These are phyloP conservation scores for Alternaria sp. DNA, from an alignment of 2,329 filamentous ascomycete genomes.

Conservation along the genomic window DNA sequence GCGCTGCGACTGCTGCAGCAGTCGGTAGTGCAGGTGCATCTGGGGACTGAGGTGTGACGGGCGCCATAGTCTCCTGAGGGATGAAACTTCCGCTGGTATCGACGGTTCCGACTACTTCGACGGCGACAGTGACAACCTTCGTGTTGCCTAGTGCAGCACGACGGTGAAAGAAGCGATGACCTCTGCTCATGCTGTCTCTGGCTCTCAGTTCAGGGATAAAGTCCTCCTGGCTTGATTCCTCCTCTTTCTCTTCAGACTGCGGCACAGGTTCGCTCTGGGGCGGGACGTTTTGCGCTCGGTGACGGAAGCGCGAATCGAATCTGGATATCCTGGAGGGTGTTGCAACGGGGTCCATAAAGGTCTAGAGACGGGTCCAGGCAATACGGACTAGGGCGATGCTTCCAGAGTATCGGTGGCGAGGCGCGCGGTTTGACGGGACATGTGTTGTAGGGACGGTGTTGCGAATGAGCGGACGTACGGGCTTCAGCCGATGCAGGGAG, in stretches of 20 bases:
- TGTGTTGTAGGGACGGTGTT: constrained; percentile 39
- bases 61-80: constrained; percentile 27
- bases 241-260: constrained; percentile 12
- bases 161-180: constrained; percentile 44
- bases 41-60: constrained; percentile 8
- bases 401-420: constrained; percentile 29
- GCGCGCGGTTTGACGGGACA: constrained; percentile 28
- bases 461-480: constrained; percentile 44
- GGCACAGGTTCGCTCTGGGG: constrained; percentile 6
- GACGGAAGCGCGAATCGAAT: constrained; percentile 33
- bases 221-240: constrained; percentile 10
- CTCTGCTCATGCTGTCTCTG: constrained; percentile 36
- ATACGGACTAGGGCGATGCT: constrained; percentile 25
- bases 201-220: constrained; percentile 26
- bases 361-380: constrained; percentile 16
- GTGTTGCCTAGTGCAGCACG: constrained; percentile 27
- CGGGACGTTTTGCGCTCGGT: constrained; percentile 19
- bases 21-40: neutral
- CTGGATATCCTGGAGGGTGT: constrained; percentile 32
- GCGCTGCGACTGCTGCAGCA: neutral
- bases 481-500: constrained; percentile 29
- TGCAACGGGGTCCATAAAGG: constrained; percentile 38
- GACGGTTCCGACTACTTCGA: constrained; percentile 40
- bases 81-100: constrained; percentile 38
- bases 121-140: constrained; percentile 35